Evolutionary conservation across 768 basidiomycete genomes (phyloP).

Genomic region (Dentipellis sp.): DNA sequence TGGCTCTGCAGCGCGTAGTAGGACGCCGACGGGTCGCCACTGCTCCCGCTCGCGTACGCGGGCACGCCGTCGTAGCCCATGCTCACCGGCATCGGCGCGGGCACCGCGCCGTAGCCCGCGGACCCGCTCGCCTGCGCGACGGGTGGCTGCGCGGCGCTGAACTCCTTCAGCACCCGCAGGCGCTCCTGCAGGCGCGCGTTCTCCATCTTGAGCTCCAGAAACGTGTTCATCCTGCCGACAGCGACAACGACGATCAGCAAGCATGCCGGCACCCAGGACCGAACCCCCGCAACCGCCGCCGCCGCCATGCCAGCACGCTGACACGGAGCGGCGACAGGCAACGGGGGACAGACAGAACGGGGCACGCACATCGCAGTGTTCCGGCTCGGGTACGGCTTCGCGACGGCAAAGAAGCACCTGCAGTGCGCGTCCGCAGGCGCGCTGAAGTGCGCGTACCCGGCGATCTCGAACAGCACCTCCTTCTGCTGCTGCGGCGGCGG

Average conservation of each 20-base stretch:
- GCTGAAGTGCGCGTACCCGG: constrained; percentile 50
- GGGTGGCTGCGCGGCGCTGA: constrained; percentile 3
- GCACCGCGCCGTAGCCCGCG: constrained; percentile 3
- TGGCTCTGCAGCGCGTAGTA: constrained; percentile 6
- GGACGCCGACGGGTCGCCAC: constrained; percentile 3
- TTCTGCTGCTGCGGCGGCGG: constrained; percentile 20
- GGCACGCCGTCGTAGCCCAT: constrained; percentile 4
- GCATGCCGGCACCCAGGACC: not conserved
- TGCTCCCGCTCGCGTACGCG: not conserved
- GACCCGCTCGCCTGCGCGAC: constrained; percentile 11
- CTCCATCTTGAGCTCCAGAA: constrained; percentile 80
- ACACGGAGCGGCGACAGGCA: not conserved
- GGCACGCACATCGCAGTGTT: constrained; percentile 54
- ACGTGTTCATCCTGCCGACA: constrained; percentile 51
- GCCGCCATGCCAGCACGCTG: not conserved
- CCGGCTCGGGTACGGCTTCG: constrained; percentile 69
- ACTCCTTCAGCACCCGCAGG: constrained; percentile 32
- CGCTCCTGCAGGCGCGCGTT: constrained; percentile 72
- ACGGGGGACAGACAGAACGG: not conserved
- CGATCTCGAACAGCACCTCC: constrained; percentile 62
- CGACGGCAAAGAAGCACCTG: constrained; percentile 65
- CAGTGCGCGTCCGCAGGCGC: constrained; percentile 28
- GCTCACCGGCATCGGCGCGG: constrained; percentile 4
- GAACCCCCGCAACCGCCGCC: not conserved
- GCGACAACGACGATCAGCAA: not conserved